These are phyloP conservation scores for Penicillium verrucosum DNA, from an alignment of 2,329 filamentous ascomycete genomes.

Conservation along the genomic window DNA sequence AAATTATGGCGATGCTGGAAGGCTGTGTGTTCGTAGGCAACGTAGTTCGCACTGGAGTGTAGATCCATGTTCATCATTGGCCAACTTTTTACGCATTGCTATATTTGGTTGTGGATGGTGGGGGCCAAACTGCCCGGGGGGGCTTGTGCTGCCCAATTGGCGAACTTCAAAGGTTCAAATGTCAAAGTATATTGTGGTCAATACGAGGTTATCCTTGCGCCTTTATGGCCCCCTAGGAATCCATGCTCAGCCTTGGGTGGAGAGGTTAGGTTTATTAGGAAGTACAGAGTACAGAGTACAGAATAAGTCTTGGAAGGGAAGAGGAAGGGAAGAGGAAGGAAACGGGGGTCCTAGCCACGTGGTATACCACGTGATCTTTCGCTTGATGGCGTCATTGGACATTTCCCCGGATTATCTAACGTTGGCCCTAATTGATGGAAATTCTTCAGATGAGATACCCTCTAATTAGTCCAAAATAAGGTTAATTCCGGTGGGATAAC, in stretches of 20 bases:
- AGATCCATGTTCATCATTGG: neutral
- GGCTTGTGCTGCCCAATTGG: neutral
- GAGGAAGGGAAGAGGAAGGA: no score
- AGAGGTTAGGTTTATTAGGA: neutral
- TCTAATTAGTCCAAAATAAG: slow-evolving; percentile 15
- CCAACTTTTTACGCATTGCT: neutral
- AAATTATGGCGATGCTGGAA: neutral
- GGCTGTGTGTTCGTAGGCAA: neutral
- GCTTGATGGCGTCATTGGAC: neutral
- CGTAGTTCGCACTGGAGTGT: neutral
- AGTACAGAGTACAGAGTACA: neutral
- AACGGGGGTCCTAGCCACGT: neutral
- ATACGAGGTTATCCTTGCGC: neutral
- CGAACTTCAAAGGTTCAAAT: neutral
- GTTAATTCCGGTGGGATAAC: slow-evolving; percentile 24
- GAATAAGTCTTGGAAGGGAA: no score
- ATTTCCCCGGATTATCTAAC: slow-evolving; percentile 1
- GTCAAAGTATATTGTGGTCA: neutral
- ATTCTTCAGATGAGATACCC: neutral
- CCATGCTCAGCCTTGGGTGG: neutral
- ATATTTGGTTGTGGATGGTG: neutral
- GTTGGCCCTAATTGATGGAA: slow-evolving; percentile 13
- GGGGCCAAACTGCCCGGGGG: neutral
- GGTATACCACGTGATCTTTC: neutral
- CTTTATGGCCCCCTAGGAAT: neutral